A percentile compares a stretch with the other conserved stretches of the same genome.
Evolutionary conservation across 148 eudicot genomes (phyloP).

Genomic region (Camellia lanceoleosa): DNA sequence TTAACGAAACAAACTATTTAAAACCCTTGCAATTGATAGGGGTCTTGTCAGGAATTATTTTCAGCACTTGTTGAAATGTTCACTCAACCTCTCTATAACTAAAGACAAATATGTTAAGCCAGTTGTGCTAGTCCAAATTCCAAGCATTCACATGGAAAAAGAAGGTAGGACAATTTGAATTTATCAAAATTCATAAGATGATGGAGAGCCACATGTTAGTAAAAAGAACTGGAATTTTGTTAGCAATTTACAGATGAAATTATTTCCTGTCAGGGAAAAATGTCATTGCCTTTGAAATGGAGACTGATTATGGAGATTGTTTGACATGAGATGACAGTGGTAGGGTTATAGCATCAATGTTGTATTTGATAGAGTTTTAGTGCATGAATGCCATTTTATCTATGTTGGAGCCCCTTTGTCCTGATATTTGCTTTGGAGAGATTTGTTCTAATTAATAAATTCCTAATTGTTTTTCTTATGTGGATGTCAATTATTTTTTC

Average conservation of each 20-base stretch:
- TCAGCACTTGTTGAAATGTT: neutral
- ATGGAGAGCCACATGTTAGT: neutral
- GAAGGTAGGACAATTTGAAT: no score
- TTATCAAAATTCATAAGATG: neutral
- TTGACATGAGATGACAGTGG: neutral
- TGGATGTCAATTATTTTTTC: neutral
- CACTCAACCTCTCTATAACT: neutral
- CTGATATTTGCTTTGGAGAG: neutral
- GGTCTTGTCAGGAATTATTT: neutral
- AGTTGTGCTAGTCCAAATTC: neutral
- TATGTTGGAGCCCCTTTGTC: neutral
- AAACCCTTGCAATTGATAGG: no score
- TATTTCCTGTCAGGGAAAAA: neutral
- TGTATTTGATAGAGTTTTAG: neutral
- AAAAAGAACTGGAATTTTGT: neutral
- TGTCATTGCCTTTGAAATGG: neutral
- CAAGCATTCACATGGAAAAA: neutral
- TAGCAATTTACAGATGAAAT: neutral
- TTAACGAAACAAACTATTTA: no score
- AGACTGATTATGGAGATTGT: conserved; percentile 8
- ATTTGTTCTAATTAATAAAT: neutral
- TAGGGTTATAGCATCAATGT: neutral
- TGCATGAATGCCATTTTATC: neutral
- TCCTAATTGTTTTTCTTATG: neutral
- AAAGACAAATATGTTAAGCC: neutral